Conservation (phyloP, 495 filamentous ascomycete species). For the Lasiosphaeris hirsuta region DNA sequence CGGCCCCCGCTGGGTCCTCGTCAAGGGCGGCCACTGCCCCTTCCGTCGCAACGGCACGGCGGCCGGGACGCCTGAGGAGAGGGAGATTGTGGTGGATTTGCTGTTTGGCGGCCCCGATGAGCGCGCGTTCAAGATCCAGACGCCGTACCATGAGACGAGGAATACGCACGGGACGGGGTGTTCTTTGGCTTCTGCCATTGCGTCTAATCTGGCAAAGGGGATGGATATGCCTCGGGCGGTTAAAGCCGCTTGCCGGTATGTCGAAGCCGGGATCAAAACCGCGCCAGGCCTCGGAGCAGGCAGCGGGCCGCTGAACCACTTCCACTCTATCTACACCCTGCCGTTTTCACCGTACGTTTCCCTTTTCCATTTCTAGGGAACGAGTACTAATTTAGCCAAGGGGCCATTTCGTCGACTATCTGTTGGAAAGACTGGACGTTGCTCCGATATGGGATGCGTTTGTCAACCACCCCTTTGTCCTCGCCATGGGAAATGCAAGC, state of each 20-base stretch:
- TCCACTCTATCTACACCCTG: slow-evolving; percentile 76
- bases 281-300: slow-evolving; percentile 73
- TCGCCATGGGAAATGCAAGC: slow-evolving; percentile 68
- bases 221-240: slow-evolving; percentile 60
- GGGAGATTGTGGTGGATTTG: slow-evolving; percentile 67
- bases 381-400: slow-evolving; percentile 42
- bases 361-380: neutral
- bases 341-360: slow-evolving; percentile 75
- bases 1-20: slow-evolving; percentile 73
- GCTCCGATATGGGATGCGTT: slow-evolving; percentile 65
- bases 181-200: slow-evolving; percentile 89
- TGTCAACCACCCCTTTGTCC: slow-evolving; percentile 76
- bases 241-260: slow-evolving; percentile 67
- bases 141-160: slow-evolving; percentile 61
- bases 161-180: slow-evolving; percentile 97
- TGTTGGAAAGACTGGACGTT: slow-evolving; percentile 73
- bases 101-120: slow-evolving; percentile 49
- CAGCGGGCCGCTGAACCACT: slow-evolving; percentile 89
- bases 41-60: slow-evolving; percentile 58
- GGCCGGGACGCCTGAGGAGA: slow-evolving; percentile 55
- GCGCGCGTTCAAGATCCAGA: slow-evolving; percentile 53
- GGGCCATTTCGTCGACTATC: slow-evolving; percentile 77
- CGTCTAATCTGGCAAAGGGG: slow-evolving; percentile 73
- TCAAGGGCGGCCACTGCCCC: slow-evolving; percentile 93
- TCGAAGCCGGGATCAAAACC: slow-evolving; percentile 78